A percentile compares a stretch with the other conserved stretches of the same genome.
Evolutionary conservation across 441 rosid genomes (phyloP).

Genomic region (Melastoma candidum): DNA sequence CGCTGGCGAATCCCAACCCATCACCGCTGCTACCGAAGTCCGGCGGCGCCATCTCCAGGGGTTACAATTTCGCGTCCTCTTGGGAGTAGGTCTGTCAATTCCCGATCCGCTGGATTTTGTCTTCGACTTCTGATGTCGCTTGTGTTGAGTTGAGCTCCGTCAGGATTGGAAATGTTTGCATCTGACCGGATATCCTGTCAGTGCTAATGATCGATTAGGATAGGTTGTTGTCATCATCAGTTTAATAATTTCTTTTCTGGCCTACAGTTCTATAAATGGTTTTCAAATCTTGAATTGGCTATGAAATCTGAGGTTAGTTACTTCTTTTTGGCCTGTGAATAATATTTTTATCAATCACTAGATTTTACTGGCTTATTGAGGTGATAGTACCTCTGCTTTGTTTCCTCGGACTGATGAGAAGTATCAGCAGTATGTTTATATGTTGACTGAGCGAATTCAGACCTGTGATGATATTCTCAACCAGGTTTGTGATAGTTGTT

Average conservation of each 20-base stretch:
- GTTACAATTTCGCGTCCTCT: conserved; percentile 90
- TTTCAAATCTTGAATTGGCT: conserved; percentile 92
- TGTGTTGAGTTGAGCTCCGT: too few relatives aligned
- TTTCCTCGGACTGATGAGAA: conserved; percentile 77
- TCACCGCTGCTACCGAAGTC: conserved; percentile 51
- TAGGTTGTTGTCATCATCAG: neutral
- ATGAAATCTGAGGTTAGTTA: conserved; percentile 95
- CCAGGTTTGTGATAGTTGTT: conserved; percentile 29
- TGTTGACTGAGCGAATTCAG: conserved; percentile 71
- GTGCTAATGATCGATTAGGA: neutral
- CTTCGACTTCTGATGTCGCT: neutral
- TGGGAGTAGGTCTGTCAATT: conserved; percentile 68
- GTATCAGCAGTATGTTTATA: conserved; percentile 77
- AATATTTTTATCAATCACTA: conserved; percentile 16
- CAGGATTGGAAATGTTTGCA: neutral
- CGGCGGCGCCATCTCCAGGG: conserved; percentile 79
- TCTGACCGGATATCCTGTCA: neutral
- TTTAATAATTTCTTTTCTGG: neutral
- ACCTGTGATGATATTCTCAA: conserved; percentile 83
- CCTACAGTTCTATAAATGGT: conserved; percentile 94
- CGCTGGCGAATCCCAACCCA: conserved; percentile 45
- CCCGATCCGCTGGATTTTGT: neutral
- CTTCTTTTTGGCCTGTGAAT: too few relatives aligned
- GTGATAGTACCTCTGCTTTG: conserved; percentile 5
- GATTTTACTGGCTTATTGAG: conserved; percentile 7